phyloP scores from a whole-genome alignment of 2,329 filamentous ascomycete genomes.

The Fonsecaea pedrosoi region DNA sequence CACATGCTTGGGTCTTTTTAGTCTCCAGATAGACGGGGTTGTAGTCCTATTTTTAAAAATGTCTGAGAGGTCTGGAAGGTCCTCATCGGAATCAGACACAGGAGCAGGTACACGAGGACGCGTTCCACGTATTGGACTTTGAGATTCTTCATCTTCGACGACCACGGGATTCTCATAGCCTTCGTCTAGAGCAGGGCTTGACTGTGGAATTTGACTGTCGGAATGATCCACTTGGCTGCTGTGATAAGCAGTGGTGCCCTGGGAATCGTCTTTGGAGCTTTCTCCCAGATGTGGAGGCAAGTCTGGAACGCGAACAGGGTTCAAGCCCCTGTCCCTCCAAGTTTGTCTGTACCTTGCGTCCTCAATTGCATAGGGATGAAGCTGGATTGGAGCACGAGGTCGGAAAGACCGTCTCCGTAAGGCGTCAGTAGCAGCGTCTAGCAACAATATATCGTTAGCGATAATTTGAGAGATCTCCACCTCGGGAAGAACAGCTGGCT shows the following conservation, averaged over 20 bases:
- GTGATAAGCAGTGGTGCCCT: conserved; percentile 33
- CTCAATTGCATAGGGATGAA: conserved; percentile 57
- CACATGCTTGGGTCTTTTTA: conserved; percentile 7
- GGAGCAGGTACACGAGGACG: conserved; percentile 22
- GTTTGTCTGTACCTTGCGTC: conserved; percentile 52
- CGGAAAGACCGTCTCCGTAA: conserved; percentile 42
- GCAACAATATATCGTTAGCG: not conserved
- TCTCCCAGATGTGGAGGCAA: conserved; percentile 15
- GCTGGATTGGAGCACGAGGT: conserved; percentile 56
- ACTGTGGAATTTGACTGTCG: conserved; percentile 25
- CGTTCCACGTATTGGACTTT: conserved; percentile 39
- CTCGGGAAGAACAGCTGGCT: not conserved
- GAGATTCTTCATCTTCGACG: conserved; percentile 44
- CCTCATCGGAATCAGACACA: conserved; percentile 28
- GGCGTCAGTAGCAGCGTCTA: not conserved
- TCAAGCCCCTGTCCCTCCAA: conserved; percentile 51
- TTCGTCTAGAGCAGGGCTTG: conserved; percentile 44
- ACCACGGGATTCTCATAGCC: conserved; percentile 44
- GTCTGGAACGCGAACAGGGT: conserved; percentile 48
- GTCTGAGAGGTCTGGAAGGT: conserved; percentile 34
- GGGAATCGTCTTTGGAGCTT: conserved; percentile 26
- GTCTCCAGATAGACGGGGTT: not conserved
- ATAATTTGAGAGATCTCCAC: not conserved
- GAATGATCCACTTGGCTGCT: conserved; percentile 24
- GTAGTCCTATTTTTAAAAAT: conserved; percentile 19